These are phyloP conservation scores for Epichloe uncinata DNA, from an alignment of 2,329 filamentous ascomycete species.

Conservation along the genomic window DNA sequence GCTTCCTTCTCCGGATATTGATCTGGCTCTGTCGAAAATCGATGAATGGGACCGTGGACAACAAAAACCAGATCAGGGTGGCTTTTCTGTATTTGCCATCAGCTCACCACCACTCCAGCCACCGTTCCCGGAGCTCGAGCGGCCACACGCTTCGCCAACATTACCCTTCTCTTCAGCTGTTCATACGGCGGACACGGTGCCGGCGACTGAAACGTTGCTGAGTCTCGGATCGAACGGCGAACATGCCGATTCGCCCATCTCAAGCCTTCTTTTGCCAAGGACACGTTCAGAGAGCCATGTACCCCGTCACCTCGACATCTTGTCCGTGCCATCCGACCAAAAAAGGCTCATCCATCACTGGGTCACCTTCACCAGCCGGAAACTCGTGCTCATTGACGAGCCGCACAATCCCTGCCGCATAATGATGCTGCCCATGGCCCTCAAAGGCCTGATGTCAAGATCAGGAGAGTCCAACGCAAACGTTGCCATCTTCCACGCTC, in stretches of 20 bases:
- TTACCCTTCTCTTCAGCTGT: background rate
- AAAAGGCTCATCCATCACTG: constrained; percentile 16
- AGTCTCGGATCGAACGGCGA: background rate
- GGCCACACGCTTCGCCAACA: background rate
- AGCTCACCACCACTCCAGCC: background rate
- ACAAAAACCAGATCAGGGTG: background rate
- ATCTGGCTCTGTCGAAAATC: constrained; percentile 4
- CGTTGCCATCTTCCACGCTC: constrained; percentile 13
- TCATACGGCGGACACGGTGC: background rate
- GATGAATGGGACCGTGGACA: constrained; percentile 4
- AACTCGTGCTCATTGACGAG: constrained; percentile 13
- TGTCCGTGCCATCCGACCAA: constrained; percentile 8
- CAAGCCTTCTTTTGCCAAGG: background rate
- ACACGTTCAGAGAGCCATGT: background rate
- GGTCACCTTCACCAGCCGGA: constrained; percentile 14
- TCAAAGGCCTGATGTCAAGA: constrained; percentile 10
- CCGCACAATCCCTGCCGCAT: constrained; percentile 13
- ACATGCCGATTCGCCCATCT: background rate
- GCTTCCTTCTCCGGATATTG: constrained; percentile 3
- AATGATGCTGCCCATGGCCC: constrained; percentile 15
- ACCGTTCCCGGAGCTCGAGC: background rate
- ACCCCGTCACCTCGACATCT: constrained; percentile 10
- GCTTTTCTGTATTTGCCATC: background rate
- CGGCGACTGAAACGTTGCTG: background rate
- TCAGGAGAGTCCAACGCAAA: constrained; percentile 10